These are phyloP conservation scores for Colletotrichum chrysophilum DNA, from an alignment of 2,329 filamentous ascomycete species.

Conservation along the genomic window DNA sequence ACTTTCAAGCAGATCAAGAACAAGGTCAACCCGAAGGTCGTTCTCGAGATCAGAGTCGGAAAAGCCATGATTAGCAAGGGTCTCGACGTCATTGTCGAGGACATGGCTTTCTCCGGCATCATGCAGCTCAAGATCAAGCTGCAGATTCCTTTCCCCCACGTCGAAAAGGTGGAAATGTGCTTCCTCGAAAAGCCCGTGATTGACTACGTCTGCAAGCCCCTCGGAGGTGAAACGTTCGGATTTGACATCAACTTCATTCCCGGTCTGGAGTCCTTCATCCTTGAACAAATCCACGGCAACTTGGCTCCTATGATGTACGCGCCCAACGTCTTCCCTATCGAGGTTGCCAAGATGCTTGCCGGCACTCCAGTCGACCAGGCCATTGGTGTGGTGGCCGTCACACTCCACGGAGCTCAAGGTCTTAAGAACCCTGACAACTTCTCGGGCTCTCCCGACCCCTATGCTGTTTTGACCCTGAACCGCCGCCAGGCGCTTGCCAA, in stretches of 20 bases:
- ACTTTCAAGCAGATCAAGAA: constrained; percentile 89
- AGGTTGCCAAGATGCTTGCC: constrained; percentile 97
- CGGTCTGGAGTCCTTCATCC: constrained; percentile 90
- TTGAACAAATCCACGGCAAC: constrained; percentile 94
- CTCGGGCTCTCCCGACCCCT: constrained; percentile 89
- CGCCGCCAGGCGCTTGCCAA: constrained; percentile 80
- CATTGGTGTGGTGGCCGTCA: constrained; percentile 90
- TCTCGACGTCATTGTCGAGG: constrained; percentile 95
- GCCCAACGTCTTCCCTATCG: constrained; percentile 97
- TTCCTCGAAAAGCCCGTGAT: constrained; percentile 89
- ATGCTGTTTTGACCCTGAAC: constrained; percentile 85
- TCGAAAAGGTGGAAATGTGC: constrained; percentile 93
- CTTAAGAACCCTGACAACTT: constrained; percentile 97
- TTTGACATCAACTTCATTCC: constrained; percentile 99
- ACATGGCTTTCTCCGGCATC: constrained; percentile 93
- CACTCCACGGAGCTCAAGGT: constrained; percentile 87
- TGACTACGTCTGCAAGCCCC: constrained; percentile 97
- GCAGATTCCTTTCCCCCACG: constrained; percentile 92
- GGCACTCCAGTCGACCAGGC: constrained; percentile 94
- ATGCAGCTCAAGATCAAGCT: constrained; percentile 99
- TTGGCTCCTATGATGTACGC: constrained; percentile 97
- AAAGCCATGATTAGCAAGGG: constrained; percentile 98
- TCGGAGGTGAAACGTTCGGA: constrained; percentile 92
- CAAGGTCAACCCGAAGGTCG: constrained; percentile 96
- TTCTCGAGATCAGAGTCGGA: constrained; percentile 91